Evolutionary conservation across 169 alveolate species (phyloP).

Genomic region (Fabrea salina): DNA sequence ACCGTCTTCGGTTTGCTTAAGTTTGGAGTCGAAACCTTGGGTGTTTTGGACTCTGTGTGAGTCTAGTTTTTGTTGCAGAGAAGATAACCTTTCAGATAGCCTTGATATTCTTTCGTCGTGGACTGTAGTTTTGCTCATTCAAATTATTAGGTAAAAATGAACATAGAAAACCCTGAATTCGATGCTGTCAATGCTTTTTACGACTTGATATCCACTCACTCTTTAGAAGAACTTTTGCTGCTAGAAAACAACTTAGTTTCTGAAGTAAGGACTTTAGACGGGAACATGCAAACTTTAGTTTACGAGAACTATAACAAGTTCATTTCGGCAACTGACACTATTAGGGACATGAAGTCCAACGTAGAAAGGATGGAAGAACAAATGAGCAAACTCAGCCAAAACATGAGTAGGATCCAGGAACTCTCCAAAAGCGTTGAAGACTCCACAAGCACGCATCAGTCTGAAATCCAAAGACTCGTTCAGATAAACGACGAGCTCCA

Average conservation of each 20-base stretch:
- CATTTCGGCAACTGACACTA: conserved; percentile 84
- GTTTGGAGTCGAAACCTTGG: conserved; percentile 20
- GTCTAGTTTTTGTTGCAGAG: conserved; percentile 18
- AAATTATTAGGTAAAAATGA: background rate
- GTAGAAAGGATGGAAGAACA: conserved; percentile 48
- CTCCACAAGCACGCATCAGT: conserved; percentile 1
- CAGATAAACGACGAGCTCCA: conserved; percentile 25
- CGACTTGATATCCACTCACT: conserved; percentile 34
- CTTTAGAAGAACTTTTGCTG: conserved; percentile 32
- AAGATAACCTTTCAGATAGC: conserved; percentile 10
- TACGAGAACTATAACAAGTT: conserved; percentile 87
- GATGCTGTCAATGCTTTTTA: conserved; percentile 40
- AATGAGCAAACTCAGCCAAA: conserved; percentile 35
- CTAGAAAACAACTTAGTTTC: conserved; percentile 42
- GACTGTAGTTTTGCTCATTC: background rate
- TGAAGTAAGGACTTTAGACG: conserved; percentile 66
- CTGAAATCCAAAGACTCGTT: conserved; percentile 35
- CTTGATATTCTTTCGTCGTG: conserved; percentile 22
- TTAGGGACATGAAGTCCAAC: conserved; percentile 60
- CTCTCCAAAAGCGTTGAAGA: conserved; percentile 7
- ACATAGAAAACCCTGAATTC: conserved; percentile 28
- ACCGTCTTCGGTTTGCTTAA: conserved; percentile 4
- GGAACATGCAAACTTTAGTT: conserved; percentile 82
- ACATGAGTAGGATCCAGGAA: conserved; percentile 33
- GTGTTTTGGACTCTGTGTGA: background rate